Conservation (phyloP, 2,329 filamentous ascomycete genomes). For the Pestalotiopsis fici region DNA sequence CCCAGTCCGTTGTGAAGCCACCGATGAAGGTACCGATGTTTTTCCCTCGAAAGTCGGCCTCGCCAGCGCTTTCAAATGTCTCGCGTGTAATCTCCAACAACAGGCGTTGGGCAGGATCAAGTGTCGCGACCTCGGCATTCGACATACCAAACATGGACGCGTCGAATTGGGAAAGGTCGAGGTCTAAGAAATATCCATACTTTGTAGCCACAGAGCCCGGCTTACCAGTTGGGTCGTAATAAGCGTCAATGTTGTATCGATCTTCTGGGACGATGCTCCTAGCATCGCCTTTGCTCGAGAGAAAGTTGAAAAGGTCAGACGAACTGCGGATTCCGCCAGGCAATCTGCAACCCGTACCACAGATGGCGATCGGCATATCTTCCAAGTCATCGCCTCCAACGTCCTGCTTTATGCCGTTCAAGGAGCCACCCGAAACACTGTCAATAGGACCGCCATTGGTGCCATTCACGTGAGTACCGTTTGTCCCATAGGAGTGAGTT, state of each 20-base stretch:
- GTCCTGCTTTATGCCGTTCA: no score
- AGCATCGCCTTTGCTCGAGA: no score
- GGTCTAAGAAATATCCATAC: conserved; percentile 31
- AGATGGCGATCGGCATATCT: no score
- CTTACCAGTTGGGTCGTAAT: conserved; percentile 1
- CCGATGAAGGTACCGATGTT: conserved; percentile 35
- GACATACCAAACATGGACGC: conserved; percentile 27
- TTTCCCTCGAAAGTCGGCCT: conserved; percentile 27
- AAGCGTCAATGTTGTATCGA: conserved; percentile 8
- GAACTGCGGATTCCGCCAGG: no score
- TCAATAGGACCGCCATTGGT: no score
- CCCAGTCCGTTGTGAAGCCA: conserved; percentile 33
- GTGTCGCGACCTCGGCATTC: conserved; percentile 21
- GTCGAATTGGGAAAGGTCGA: conserved; percentile 26
- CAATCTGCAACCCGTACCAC: no score
- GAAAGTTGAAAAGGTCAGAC: no score
- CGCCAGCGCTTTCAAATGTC: conserved; percentile 34
- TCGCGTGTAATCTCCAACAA: conserved; percentile 37
- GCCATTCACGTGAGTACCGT: no score
- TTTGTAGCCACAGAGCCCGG: not conserved
- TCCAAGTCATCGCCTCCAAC: no score
- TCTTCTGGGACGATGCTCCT: no score
- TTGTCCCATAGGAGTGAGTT: no score
- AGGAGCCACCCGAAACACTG: no score
- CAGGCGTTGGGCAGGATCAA: conserved; percentile 38